phyloP scores from a whole-genome alignment of 1,284 basidiomycete species.

The Coniferiporia weirii region DNA sequence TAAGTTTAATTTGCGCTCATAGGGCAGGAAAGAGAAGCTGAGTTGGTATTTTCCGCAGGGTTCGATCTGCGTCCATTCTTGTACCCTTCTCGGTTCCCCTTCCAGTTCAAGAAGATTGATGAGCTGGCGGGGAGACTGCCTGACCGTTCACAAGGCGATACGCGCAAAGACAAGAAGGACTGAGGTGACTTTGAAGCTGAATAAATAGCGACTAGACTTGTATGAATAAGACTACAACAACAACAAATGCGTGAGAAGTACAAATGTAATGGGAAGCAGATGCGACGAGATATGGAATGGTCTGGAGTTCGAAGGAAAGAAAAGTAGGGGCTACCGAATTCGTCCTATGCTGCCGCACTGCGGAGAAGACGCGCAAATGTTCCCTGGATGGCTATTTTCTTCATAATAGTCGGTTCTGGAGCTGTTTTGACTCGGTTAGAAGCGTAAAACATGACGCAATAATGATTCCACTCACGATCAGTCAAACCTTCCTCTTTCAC shows the following conservation, averaged over 20 bases:
- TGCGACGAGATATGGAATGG: slow-evolving; percentile 1
- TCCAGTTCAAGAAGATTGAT: slow-evolving; percentile 96
- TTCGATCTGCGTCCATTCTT: slow-evolving; percentile 96
- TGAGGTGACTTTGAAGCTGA: slow-evolving; percentile 1
- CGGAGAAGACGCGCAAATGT: slow-evolving; percentile 65
- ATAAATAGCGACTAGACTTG: slow-evolving; percentile 12
- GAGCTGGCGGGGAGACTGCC: slow-evolving; percentile 70
- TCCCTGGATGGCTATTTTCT: slow-evolving; percentile 72
- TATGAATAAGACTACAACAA: slow-evolving; percentile 27
- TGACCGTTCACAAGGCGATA: slow-evolving; percentile 49
- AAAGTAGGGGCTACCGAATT: neutral
- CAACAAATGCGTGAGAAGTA: neutral
- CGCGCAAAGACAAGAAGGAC: slow-evolving; percentile 39
- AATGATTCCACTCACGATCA: slow-evolving; percentile 65
- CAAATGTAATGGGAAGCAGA: neutral
- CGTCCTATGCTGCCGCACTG: slow-evolving; percentile 15
- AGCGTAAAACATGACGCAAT: neutral
- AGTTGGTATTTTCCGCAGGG: slow-evolving; percentile 40
- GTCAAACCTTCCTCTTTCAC: slow-evolving; percentile 81
- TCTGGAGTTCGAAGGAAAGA: neutral
- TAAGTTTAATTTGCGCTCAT: slow-evolving; percentile 34
- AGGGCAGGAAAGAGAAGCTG: neutral
- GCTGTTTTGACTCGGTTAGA: slow-evolving; percentile 37
- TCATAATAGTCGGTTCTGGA: slow-evolving; percentile 78
- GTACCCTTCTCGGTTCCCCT: slow-evolving; percentile 90